These are phyloP conservation scores for Debaryomycetaceae sp. DNA, from an alignment of 1,139 yeast species.

Conservation along the genomic window DNA sequence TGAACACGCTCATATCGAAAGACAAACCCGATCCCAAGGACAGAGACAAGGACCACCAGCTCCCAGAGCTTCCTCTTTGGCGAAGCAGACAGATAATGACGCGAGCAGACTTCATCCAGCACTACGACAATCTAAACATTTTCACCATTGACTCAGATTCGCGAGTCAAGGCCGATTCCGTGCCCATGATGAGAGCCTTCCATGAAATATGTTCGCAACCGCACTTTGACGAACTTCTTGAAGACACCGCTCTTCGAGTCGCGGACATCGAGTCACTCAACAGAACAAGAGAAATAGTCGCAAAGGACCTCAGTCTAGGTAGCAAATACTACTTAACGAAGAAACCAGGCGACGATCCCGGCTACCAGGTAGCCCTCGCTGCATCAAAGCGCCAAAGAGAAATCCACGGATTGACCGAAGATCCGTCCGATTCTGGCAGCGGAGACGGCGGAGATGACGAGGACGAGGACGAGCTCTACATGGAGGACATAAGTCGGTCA, in stretches of 20 bases:
- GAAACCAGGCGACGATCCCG: slow-evolving; percentile 9
- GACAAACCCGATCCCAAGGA: slow-evolving; percentile 16
- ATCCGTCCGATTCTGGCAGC: slow-evolving; percentile 12
- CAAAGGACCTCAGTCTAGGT: slow-evolving; percentile 65
- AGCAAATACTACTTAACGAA: slow-evolving; percentile 34
- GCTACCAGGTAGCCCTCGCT: slow-evolving; percentile 13
- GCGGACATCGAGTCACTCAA: slow-evolving; percentile 73
- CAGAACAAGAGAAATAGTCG: slow-evolving; percentile 77
- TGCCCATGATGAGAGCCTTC: slow-evolving; percentile 89
- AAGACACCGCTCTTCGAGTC: slow-evolving; percentile 69
- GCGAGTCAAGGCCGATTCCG: slow-evolving; percentile 74
- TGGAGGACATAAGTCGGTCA: slow-evolving; percentile 41
- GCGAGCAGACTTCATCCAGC: slow-evolving; percentile 74
- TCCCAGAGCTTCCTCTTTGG: slow-evolving; percentile 81
- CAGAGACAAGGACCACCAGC: slow-evolving; percentile 40
- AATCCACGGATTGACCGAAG: slow-evolving; percentile 17
- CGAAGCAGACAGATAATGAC: slow-evolving; percentile 85
- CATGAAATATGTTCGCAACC: slow-evolving; percentile 73
- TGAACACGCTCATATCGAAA: slow-evolving; percentile 26
- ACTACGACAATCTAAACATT: slow-evolving; percentile 69
- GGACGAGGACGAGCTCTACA: slow-evolving; percentile 27
- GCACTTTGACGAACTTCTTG: slow-evolving; percentile 65
- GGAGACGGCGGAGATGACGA: slow-evolving; percentile 32
- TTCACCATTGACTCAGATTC: slow-evolving; percentile 77
- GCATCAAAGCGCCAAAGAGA: slow-evolving; percentile 19